These are phyloP conservation scores for Nematodospora valgi DNA, from an alignment of 805 yeast species.

Conservation along the genomic window DNA sequence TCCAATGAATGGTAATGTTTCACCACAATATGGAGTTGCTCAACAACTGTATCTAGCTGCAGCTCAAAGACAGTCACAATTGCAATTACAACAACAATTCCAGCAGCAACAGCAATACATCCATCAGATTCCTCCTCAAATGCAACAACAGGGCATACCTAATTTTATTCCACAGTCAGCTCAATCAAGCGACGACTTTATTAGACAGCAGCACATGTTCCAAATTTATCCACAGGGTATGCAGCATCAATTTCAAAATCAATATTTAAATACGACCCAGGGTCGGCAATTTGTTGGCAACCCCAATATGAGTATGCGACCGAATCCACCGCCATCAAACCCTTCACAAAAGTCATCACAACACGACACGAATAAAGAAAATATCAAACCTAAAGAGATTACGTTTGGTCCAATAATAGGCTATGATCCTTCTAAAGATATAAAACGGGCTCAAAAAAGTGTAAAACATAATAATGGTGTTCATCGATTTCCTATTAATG, in stretches of 20 bases:
- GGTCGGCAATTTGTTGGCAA: too few species aligned
- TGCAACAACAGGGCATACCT: slow-evolving; percentile 1
- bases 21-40: slow-evolving; percentile 1
- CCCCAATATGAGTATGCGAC: too few species aligned
- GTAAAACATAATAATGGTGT: slow-evolving; percentile 12
- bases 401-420: slow-evolving; percentile 39
- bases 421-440: slow-evolving; percentile 37
- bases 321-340: neutral
- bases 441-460: slow-evolving; percentile 13
- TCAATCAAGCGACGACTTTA: neutral
- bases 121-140: slow-evolving; percentile 2
- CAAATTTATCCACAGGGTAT: slow-evolving; percentile 4
- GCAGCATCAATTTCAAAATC: slow-evolving; percentile 1
- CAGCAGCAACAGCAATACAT: slow-evolving; percentile 5
- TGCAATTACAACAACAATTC: slow-evolving; percentile 4
- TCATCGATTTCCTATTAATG: slow-evolving; percentile 28
- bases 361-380: slow-evolving; percentile 18
- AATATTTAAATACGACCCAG: neutral
- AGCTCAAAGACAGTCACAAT: slow-evolving; percentile 2
- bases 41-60: slow-evolving; percentile 4
- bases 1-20: neutral
- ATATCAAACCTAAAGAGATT: slow-evolving; percentile 23
- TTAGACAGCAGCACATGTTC: slow-evolving; percentile 5
- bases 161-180: neutral
- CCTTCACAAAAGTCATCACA: neutral